Conservation (phyloP, 192 early-diverging fungal species). For the Neocallimastix lanati region DNA sequence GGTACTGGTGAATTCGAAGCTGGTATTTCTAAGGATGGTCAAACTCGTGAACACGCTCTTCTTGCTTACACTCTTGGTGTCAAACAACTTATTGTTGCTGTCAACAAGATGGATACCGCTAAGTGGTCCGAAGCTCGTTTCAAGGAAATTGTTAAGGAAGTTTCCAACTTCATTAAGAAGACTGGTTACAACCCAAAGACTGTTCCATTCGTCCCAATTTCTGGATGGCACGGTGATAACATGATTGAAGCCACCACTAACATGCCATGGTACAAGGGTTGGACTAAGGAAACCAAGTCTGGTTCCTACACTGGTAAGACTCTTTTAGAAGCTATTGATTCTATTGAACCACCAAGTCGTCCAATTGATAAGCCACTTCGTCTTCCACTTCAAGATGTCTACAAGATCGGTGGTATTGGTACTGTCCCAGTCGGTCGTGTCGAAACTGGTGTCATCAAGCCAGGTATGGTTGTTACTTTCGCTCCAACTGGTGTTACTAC, state of each 20-base stretch:
- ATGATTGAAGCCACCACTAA: background rate
- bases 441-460: constrained; percentile 21
- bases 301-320: constrained; percentile 47
- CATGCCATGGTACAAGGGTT: constrained; percentile 88
- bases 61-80: background rate
- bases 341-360: constrained; percentile 77
- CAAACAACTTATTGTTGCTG: background rate
- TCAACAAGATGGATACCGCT: background rate
- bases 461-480: constrained; percentile 22
- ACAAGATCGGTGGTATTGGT: constrained; percentile 97
- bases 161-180: background rate
- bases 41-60: background rate
- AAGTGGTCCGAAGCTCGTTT: background rate
- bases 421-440: constrained; percentile 85
- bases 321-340: constrained; percentile 84
- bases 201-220: background rate
- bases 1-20: background rate
- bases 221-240: background rate
- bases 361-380: constrained; percentile 87
- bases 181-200: background rate
- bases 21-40: background rate
- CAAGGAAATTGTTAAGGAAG: background rate
- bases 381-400: constrained; percentile 93
- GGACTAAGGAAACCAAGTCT: constrained; percentile 75
- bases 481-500: constrained; percentile 62